Conservation (phyloP, 345 rosid genomes). For the Brassica nigra region DNA sequence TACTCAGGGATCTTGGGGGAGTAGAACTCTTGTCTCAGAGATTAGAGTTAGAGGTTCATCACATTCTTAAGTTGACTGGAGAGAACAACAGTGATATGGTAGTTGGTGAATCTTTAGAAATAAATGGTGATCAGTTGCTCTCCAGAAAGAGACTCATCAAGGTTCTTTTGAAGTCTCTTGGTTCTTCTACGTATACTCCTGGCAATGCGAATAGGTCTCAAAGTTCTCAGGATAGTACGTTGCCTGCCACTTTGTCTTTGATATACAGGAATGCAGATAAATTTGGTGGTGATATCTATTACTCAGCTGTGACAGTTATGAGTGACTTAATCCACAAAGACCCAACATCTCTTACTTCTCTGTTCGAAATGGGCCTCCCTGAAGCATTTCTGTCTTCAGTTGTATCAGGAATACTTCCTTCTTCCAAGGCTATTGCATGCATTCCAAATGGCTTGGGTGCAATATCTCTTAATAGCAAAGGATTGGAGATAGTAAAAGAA, state of each 20-base stretch:
- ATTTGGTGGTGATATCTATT: slow-evolving; percentile 91
- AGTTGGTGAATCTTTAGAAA: slow-evolving; percentile 59
- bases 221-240: slow-evolving; percentile 68
- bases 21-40: slow-evolving; percentile 92
- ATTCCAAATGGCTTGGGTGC: slow-evolving; percentile 96
- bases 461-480: slow-evolving; percentile 87
- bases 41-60: slow-evolving; percentile 79
- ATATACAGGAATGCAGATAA: slow-evolving; percentile 73
- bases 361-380: slow-evolving; percentile 89
- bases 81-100: slow-evolving; percentile 60
- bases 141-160: slow-evolving; percentile 90
- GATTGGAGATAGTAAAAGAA: slow-evolving; percentile 90
- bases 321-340: slow-evolving; percentile 96
- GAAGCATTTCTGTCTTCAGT: slow-evolving; percentile 92
- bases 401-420: slow-evolving; percentile 77
- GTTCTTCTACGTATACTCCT: slow-evolving; percentile 89
- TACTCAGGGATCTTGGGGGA: slow-evolving; percentile 88
- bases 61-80: slow-evolving; percentile 57
- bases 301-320: slow-evolving; percentile 97
- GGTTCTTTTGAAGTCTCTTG: slow-evolving; percentile 92
- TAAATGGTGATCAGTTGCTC: slow-evolving; percentile 57
- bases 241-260: slow-evolving; percentile 74
- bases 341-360: slow-evolving; percentile 77
- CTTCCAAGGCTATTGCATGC: slow-evolving; percentile 93
- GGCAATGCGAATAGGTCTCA: slow-evolving; percentile 66